Percentiles rank a stretch among this genome's conserved stretches.
These are phyloP conservation scores for Aspergillus pseudoviridinutans DNA, from an alignment of 2,329 filamentous ascomycete genomes.

Conservation along the genomic window DNA sequence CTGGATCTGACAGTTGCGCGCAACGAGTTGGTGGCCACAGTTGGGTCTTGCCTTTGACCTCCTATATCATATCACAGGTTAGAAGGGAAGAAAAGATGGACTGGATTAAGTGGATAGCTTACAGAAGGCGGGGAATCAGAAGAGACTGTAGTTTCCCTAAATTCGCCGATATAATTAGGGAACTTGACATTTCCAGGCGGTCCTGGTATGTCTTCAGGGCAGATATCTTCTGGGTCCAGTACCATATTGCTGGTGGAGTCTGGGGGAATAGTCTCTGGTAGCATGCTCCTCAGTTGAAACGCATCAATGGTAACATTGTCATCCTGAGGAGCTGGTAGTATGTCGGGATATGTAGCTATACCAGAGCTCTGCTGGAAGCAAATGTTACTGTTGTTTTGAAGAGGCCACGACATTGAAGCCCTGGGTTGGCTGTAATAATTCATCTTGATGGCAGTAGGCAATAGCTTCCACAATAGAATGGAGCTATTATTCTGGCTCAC, in stretches of 20 bases:
- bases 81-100: no score
- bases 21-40: no score
- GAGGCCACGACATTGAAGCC: neutral
- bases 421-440: neutral
- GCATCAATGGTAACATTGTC: neutral
- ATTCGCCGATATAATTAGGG: neutral
- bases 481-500: no score
- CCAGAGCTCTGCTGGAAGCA: neutral
- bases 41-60: no score
- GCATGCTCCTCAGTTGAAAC: neutral
- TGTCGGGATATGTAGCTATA: neutral
- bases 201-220: no score
- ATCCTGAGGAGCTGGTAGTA: neutral
- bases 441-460: neutral
- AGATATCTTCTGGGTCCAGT: neutral
- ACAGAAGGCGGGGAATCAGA: neutral
- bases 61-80: no score
- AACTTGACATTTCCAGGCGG: no score
- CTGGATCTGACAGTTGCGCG: no score
- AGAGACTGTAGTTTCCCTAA: neutral
- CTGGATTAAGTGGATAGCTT: no score
- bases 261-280: neutral
- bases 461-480: no score
- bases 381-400: neutral
- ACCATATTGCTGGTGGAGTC: neutral